phyloP scores from a whole-genome alignment of 2,329 filamentous ascomycete genomes.

The Cercospora beticola region DNA sequence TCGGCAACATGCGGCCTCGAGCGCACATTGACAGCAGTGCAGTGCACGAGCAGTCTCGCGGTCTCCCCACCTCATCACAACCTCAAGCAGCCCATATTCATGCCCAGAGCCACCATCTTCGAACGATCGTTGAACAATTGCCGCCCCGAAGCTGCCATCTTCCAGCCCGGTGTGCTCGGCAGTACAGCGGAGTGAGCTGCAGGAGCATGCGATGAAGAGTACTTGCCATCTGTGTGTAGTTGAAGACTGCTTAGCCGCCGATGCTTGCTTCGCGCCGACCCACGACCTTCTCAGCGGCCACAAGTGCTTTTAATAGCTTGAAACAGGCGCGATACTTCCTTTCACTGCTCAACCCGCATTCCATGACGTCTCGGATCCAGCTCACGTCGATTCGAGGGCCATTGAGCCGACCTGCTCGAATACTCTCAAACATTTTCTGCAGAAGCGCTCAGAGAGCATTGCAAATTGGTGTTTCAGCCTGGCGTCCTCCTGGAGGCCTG shows the following conservation, averaged over 20 bases:
- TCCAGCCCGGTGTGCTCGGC: neutral
- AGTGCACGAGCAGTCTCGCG: neutral
- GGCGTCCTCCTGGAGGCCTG: constrained; percentile 14
- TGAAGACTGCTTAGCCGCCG: constrained; percentile 23
- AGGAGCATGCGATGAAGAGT: neutral
- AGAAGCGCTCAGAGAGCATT: constrained; percentile 24
- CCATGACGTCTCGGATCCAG: constrained; percentile 26
- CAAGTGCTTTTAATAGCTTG: constrained; percentile 24
- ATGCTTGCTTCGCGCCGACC: constrained; percentile 25
- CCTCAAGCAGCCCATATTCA: neutral
- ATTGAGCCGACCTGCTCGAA: constrained; percentile 19
- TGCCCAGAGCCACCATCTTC: neutral
- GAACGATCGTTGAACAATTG: neutral
- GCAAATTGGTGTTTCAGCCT: constrained; percentile 26
- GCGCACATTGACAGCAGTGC: neutral
- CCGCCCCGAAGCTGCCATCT: neutral
- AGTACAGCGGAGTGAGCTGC: neutral
- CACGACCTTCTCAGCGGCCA: constrained; percentile 9
- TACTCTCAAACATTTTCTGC: constrained; percentile 6
- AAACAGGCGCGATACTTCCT: constrained; percentile 36
- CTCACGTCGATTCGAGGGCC: constrained; percentile 22
- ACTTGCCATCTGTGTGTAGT: neutral
- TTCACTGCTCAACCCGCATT: constrained; percentile 20
- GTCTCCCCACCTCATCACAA: neutral
- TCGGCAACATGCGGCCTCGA: neutral